phyloP scores from a whole-genome alignment of 306 rosid genomes.

The Ziziphus jujuba region DNA sequence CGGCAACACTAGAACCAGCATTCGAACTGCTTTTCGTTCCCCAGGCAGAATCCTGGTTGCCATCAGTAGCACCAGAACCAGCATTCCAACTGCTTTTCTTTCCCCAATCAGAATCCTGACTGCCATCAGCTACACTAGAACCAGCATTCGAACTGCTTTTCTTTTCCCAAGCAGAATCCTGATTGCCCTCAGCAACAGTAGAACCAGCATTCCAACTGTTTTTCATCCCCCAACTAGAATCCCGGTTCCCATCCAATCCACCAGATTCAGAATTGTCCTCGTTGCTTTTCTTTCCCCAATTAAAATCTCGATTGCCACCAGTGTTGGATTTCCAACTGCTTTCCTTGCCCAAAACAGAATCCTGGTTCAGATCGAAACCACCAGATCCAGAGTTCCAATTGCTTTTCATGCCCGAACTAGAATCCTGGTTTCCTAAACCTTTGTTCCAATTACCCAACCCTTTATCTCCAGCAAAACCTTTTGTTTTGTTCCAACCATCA shows the following conservation, averaged over 20 bases:
- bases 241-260: constrained; percentile 9
- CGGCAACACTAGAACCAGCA: background rate
- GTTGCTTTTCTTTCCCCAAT: constrained; percentile 31
- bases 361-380: background rate
- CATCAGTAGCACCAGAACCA: constrained; percentile 15
- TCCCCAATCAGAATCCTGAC: constrained; percentile 36
- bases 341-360: constrained; percentile 8
- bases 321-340: constrained; percentile 3
- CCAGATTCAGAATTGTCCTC: constrained; percentile 1
- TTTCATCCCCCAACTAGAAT: constrained; percentile 40
- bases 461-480: constrained; percentile 12
- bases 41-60: constrained; percentile 4
- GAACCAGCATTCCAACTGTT: constrained; percentile 43
- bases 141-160: constrained; percentile 33
- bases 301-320: constrained; percentile 7
- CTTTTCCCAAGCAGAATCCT: constrained; percentile 14
- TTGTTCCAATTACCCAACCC: constrained; percentile 4
- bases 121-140: constrained; percentile 23
- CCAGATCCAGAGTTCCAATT: constrained; percentile 39
- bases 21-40: constrained; percentile 12
- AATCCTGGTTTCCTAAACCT: constrained; percentile 8
- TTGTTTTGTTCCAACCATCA: constrained; percentile 19
- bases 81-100: constrained; percentile 49
- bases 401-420: constrained; percentile 41
- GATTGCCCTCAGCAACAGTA: background rate